Percentiles rank a stretch among this genome's conserved stretches.
Evolutionary conservation across 208 protist species (phyloP).

Genomic region (Leishmania arabica): DNA sequence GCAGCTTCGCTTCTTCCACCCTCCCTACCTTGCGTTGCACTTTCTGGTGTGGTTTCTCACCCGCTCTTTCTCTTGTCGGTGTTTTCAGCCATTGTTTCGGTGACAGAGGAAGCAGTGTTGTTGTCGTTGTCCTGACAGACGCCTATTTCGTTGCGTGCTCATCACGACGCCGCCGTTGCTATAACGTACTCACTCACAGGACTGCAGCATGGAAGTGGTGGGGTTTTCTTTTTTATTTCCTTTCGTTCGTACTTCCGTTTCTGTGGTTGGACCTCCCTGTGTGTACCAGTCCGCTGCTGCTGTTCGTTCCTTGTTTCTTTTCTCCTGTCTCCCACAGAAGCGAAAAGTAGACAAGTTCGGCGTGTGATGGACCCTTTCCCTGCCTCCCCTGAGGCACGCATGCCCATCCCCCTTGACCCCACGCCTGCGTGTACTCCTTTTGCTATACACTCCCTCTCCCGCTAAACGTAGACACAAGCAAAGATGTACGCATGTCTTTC

Average conservation of each 20-base stretch:
- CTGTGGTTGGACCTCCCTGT: conserved; percentile 4
- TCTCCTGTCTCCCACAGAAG: not conserved
- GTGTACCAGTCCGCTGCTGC: not conserved
- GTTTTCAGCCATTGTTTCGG: not conserved
- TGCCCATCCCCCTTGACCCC: not conserved
- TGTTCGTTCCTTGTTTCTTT: not conserved
- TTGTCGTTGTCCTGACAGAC: not conserved
- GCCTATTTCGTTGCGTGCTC: not conserved
- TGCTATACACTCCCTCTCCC: not conserved
- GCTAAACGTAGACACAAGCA: not conserved
- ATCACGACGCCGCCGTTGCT: not conserved
- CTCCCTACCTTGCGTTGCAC: not conserved
- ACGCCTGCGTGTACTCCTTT: not conserved
- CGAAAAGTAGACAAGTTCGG: not conserved
- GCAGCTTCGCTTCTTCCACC: not conserved
- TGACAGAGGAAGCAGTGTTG: not conserved
- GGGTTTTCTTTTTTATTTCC: conserved; percentile 7
- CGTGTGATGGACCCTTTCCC: not conserved
- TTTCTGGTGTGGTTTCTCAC: not conserved
- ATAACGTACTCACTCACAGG: not conserved
- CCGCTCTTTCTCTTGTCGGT: not conserved
- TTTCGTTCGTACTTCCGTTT: not conserved
- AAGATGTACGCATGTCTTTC: not conserved
- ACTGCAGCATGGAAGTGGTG: not conserved
- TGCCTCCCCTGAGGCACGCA: not conserved